phyloP scores from a whole-genome alignment of 164 flowering plant genomes.

The Sedum album region DNA sequence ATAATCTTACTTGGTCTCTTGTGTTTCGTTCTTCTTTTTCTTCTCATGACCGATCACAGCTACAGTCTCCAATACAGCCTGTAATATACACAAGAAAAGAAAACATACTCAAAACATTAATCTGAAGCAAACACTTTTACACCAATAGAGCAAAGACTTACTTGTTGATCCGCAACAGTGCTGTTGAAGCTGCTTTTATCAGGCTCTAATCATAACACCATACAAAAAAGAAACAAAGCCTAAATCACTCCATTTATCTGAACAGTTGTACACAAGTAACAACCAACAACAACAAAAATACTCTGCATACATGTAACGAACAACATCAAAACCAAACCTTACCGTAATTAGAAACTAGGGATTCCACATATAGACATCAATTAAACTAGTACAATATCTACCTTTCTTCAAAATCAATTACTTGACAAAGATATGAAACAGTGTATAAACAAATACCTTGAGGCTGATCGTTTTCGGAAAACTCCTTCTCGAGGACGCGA shows the following conservation, averaged over 20 bases:
- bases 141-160: conserved; percentile 24
- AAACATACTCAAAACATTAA: background rate
- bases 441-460: conserved; percentile 38
- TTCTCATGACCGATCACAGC: conserved; percentile 83
- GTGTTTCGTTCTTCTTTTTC: conserved; percentile 76
- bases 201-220: conserved; percentile 35
- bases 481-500: conserved; percentile 89
- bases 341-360: no score
- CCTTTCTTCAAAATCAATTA: no score
- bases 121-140: background rate
- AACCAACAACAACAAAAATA: no score
- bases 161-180: conserved; percentile 83
- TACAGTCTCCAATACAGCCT: conserved; percentile 93
- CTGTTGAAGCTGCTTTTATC: conserved; percentile 74
- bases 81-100: conserved; percentile 12
- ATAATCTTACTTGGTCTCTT: conserved; percentile 53
- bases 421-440: no score
- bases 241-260: no score
- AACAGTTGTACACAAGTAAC: no score
- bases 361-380: no score
- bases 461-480: conserved; percentile 77
- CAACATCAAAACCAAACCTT: no score
- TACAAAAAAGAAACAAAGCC: background rate
- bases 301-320: no score
- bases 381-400: no score